phyloP scores from a whole-genome alignment of 2,329 filamentous ascomycete species.

The Camillea tinctor region DNA sequence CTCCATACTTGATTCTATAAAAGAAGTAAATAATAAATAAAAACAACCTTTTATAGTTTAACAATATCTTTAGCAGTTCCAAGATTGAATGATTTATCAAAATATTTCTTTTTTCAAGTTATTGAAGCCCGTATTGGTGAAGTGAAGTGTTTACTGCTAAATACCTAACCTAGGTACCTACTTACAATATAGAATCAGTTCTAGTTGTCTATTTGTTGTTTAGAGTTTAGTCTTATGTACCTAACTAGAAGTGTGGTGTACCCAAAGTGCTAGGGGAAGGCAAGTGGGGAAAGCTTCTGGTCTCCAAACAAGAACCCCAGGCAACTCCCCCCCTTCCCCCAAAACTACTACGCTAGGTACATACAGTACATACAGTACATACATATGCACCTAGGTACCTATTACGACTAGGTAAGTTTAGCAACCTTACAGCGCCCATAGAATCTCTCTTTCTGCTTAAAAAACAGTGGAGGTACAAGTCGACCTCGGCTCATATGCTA shows the following conservation, averaged over 20 bases:
- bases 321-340: too few relatives aligned
- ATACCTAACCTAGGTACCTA: too few relatives aligned
- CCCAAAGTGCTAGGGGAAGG: neutral
- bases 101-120: neutral
- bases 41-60: neutral
- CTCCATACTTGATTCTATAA: too few relatives aligned
- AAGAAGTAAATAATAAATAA: neutral
- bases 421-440: too few relatives aligned
- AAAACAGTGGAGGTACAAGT: constrained; percentile 2
- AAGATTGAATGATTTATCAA: neutral
- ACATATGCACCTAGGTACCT: too few relatives aligned
- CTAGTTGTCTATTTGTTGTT: neutral
- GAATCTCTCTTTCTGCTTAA: neutral
- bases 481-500: constrained; percentile 39
- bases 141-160: neutral
- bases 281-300: neutral
- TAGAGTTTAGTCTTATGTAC: neutral
- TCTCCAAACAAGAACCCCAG: neutral
- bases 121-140: neutral
- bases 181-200: too few relatives aligned
- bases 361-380: too few relatives aligned
- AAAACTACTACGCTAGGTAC: neutral
- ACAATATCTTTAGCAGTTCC: too few relatives aligned
- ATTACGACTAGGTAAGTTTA: too few relatives aligned
- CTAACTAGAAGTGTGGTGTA: neutral